Evolutionary conservation across 2,329 filamentous ascomycete genomes (phyloP).

Genomic region (Ceratocystis diversiconidia): DNA sequence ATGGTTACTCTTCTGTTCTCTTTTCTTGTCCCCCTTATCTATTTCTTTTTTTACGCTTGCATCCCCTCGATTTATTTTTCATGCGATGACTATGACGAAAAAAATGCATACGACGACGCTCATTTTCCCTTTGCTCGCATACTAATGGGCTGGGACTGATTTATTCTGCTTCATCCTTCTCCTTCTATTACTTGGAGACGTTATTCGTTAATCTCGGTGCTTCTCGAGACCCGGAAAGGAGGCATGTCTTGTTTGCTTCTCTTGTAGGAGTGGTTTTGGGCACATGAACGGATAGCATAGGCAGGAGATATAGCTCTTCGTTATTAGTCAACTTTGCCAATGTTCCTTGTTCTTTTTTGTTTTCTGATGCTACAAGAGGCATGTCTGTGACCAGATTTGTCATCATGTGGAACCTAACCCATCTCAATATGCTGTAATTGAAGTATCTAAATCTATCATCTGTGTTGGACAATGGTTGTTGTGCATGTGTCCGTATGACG

Average conservation of each 20-base stretch:
- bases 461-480: not conserved
- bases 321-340: too few relatives aligned
- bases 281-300: too few relatives aligned
- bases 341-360: not conserved
- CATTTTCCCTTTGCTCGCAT: not conserved
- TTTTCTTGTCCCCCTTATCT: not conserved
- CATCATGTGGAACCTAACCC: not conserved
- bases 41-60: not conserved
- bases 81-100: slow-evolving; percentile 1
- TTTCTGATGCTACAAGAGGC: not conserved
- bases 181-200: not conserved
- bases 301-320: too few relatives aligned
- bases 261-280: too few relatives aligned
- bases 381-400: not conserved
- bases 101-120: not conserved
- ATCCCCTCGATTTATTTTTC: not conserved
- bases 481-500: not conserved
- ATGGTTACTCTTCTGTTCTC: not conserved
- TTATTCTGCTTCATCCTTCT: not conserved
- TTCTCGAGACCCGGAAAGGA: not conserved
- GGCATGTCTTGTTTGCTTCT: too few relatives aligned
- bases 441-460: not conserved
- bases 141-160: not conserved
- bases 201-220: not conserved
- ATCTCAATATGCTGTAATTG: not conserved